Base-by-base conservation (phyloP, 2,329 filamentous ascomycete genomes). In the Scedosporium boydii region DNA sequence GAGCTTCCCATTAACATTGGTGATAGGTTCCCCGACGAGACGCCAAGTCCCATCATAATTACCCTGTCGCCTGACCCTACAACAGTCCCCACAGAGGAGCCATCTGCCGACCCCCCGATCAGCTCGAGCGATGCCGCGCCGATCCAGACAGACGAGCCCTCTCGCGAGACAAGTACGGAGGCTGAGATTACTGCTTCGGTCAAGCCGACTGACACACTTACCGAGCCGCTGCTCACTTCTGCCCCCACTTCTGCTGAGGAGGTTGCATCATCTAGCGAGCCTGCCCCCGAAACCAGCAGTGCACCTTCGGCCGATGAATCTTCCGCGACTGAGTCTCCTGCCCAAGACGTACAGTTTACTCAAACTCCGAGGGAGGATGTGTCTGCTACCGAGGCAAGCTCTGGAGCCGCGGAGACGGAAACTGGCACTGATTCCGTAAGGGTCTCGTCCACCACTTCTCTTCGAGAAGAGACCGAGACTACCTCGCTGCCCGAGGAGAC, bases 11-110 rank as follows among this genome's bases (percentile, higher is more conserved):
- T 23, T 55, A 27, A 55, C 18, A 18, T 21, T 58, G 12, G 12
- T 9, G 23, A 27, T 58, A 59, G 57, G 21, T 59, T 59, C 51
- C 60, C 60, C 48, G 60, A 57, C 10, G n/a, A 44, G 60, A 61
- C 63, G 4, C 63, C 63, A 6, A 64, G 61, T 34, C 63, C 63
- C 4, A 61, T 62, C 34, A 59, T 62, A 21, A 60, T 38, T 38
- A 62, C 60, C 26, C 57, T 60, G 7, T 56, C n/a, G 5, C 26
- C 27, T 27, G 59, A 23, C 42, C 2, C 58, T 46, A 18, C 42
- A 5, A n/a, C 4, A 5, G 48, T 21, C 4, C 48, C 48, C 10
- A 42, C 38, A 6, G 16, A 46, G 34, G 55, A 53, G 4, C 48
- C 42, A 18, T 16, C 42, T 2, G 14, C 6, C 12, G 51, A 16